These are phyloP conservation scores for Claviceps lovelessii DNA, from an alignment of 2,329 filamentous ascomycete species.

Conservation along the genomic window DNA sequence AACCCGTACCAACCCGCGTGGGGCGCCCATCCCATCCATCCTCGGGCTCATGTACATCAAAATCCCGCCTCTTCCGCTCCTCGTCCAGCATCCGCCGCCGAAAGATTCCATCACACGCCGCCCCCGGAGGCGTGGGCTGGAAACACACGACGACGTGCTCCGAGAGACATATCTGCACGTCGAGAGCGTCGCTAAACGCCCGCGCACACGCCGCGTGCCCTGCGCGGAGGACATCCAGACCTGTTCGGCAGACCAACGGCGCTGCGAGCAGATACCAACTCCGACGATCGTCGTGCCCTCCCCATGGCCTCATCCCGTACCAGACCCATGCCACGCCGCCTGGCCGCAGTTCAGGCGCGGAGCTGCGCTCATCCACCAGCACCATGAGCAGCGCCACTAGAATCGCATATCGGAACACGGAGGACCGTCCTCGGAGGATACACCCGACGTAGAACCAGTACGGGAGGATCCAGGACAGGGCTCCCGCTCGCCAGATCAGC, in stretches of 20 bases:
- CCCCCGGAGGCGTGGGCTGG: neutral
- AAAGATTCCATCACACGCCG: neutral
- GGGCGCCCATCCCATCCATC: neutral
- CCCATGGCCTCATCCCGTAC: too few species aligned
- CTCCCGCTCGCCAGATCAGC: neutral
- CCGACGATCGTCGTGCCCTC: too few species aligned
- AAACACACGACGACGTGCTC: neutral
- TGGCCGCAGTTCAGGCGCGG: too few species aligned
- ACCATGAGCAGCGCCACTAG: neutral
- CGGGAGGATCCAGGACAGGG: neutral
- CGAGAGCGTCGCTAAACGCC: neutral
- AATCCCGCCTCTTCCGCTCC: neutral
- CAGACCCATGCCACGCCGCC: too few species aligned
- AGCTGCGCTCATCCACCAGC: too few species aligned
- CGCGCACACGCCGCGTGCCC: neutral
- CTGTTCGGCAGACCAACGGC: too few species aligned
- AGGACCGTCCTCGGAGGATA: neutral
- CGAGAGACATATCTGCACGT: neutral
- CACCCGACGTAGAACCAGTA: neutral
- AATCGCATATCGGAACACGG: neutral
- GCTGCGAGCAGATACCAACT: too few species aligned
- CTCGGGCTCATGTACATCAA: neutral
- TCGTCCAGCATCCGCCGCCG: neutral
- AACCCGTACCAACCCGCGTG: neutral
- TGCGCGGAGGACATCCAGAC: too few species aligned